Base-by-base conservation (phyloP, 2,329 filamentous ascomycete species). In the Ophiostoma ips region DNA sequence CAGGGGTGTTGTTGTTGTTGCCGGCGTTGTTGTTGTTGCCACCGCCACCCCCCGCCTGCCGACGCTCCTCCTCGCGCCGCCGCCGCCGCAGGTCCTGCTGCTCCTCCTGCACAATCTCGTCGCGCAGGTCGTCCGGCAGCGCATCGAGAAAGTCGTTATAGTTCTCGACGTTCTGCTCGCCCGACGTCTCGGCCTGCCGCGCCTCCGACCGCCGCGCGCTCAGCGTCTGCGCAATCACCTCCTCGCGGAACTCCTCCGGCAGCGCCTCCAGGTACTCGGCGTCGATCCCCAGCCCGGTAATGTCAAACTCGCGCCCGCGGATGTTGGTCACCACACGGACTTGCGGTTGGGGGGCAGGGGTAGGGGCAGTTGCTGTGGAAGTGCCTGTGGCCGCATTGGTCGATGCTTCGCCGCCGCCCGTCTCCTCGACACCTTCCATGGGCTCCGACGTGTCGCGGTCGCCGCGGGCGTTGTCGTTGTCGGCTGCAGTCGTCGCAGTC, bases 231-330 rank as follows among this genome's bases (percentile, higher is more conserved):
- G 94, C 87, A 56, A 98, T 86, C 46, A 98, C 92, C 63, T 98
- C 92, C 64, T 96, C 90, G 43, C 92, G 78, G 61, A 96, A 81
- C 54, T 98, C 94, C 58, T 98, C 92, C 0, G 92, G 92, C n/a
- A 98, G 70, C n/a, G 90, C 94, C 52, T 92, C 87, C 7, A 98
- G 77, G 65, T 95, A 98, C 51, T 94, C 89, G 15, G 84, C 78
- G 62, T 98, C 92, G 58, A 98, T 96, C 46, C 90, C 89, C 54
- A 98, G 75, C 53, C 87, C 86, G 0, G 92, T 98, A 46, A 98
- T 92, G 63, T 98, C 92, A 49, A 94, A 78, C 59, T 92, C 81
- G 55, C 85, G 84, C 24, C 89, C 90, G 53, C 89, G 75, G 49
- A 98, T 88, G 2, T 77, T 89, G 15, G 87, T 94, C 58, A 82